Conservation (phyloP, 2,329 filamentous ascomycete genomes). For the Fusarium albidum region DNA sequence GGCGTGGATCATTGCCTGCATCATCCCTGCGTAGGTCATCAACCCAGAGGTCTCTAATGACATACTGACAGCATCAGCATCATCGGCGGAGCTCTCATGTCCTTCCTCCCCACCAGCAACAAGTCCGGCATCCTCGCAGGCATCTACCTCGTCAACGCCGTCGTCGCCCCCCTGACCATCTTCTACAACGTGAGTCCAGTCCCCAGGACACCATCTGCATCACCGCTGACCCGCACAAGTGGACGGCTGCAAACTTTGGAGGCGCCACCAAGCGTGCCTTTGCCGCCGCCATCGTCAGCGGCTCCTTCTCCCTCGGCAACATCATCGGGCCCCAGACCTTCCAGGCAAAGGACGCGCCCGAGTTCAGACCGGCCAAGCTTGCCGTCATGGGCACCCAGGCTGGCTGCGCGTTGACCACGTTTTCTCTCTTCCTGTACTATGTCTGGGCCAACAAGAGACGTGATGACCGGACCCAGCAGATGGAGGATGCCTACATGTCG, state of each 20-base stretch:
- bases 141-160: constrained; percentile 60
- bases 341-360: constrained; percentile 58
- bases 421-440: constrained; percentile 59
- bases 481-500: constrained; percentile 51
- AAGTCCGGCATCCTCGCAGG: constrained; percentile 56
- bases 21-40: constrained; percentile 54
- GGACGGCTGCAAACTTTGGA: constrained; percentile 59
- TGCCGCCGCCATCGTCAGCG: constrained; percentile 57
- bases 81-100: constrained; percentile 61
- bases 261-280: constrained; percentile 62
- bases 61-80: constrained; percentile 42
- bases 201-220: fast-evolving
- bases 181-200: constrained; percentile 53
- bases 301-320: constrained; percentile 61
- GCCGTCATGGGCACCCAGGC: constrained; percentile 61
- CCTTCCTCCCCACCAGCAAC: constrained; percentile 57
- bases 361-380: constrained; percentile 62
- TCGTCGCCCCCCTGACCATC: constrained; percentile 54
- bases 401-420: constrained; percentile 51
- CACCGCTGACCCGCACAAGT: constrained; percentile 38
- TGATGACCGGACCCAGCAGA: constrained; percentile 40
- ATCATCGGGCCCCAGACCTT: constrained; percentile 67
- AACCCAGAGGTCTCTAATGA: fast-evolving
- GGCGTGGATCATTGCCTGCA: constrained; percentile 58
- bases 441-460: constrained; percentile 56